Conservation (phyloP, 108 stramenopile genomes). For the Seminavis robusta region DNA sequence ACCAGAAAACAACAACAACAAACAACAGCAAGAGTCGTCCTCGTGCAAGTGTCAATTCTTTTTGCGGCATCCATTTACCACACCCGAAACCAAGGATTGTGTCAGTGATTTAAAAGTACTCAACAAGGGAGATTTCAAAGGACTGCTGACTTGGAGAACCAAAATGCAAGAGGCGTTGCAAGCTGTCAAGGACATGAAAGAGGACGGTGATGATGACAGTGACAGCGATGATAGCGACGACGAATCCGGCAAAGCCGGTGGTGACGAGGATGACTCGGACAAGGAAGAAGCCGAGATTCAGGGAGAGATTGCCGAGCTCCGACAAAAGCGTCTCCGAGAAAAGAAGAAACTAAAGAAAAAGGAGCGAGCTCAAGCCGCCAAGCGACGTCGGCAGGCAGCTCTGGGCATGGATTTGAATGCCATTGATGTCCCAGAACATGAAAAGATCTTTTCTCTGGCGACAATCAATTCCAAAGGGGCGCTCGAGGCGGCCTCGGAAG, state of each 20-base stretch:
- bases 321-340: constrained; percentile 65
- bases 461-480: constrained; percentile 63
- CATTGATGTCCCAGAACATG: constrained; percentile 82
- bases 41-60: constrained; percentile 48
- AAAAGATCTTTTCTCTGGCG: constrained; percentile 76
- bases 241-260: constrained; percentile 19
- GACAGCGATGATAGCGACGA: constrained; percentile 25
- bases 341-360: constrained; percentile 65
- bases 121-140: constrained; percentile 95
- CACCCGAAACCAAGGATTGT: constrained; percentile 84
- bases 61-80: constrained; percentile 80
- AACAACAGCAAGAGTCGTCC: constrained; percentile 6
- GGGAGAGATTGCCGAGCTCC: constrained; percentile 66
- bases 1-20: constrained; percentile 7
- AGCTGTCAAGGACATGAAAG: constrained; percentile 37
- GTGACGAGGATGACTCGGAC: constrained; percentile 55
- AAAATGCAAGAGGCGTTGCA: constrained; percentile 64
- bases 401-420: constrained; percentile 88
- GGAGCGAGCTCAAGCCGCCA: constrained; percentile 33
- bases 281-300: constrained; percentile 83
- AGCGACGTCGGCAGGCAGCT: constrained; percentile 77
- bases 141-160: constrained; percentile 90
- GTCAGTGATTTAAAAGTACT: constrained; percentile 90
- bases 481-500: constrained; percentile 70
- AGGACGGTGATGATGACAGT: constrained; percentile 35